Conservation (phyloP, 495 filamentous ascomycete genomes). For the Aspergillus leporis region DNA sequence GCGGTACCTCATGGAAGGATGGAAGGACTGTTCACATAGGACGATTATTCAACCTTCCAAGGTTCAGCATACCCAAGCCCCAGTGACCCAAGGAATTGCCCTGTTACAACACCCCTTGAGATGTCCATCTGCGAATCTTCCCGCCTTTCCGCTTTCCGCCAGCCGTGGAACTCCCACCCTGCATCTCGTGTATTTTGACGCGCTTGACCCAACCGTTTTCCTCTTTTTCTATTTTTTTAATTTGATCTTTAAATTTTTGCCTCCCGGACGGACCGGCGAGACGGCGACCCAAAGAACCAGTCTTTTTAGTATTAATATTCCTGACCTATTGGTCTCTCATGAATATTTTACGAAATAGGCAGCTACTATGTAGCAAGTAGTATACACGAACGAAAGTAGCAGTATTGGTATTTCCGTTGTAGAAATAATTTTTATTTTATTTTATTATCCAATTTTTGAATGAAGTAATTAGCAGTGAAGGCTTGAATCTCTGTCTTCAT, state of each 20-base stretch:
- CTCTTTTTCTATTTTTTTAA: conserved; percentile 7
- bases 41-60: neutral
- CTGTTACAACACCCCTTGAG: conserved; percentile 19
- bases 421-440: neutral
- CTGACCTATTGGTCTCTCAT: conserved; percentile 1
- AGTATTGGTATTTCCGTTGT: neutral
- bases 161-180: conserved; percentile 25
- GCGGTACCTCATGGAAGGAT: neutral
- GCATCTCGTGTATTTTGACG: conserved; percentile 28
- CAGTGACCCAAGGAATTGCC: conserved; percentile 22
- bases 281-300: conserved; percentile 24
- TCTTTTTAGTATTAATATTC: conserved; percentile 1
- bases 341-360: neutral
- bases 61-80: conserved; percentile 16
- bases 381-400: neutral
- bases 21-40: neutral
- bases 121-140: conserved; percentile 29
- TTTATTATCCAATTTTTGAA: conserved; percentile 9
- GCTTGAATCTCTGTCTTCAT: conserved; percentile 2
- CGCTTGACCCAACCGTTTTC: conserved; percentile 29
- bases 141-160: conserved; percentile 30
- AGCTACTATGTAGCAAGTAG: conserved; percentile 1
- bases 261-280: conserved; percentile 32
- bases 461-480: neutral
- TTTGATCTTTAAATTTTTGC: conserved; percentile 21